Conservation (phyloP, 2,329 filamentous ascomycete species). For the Trichoderma sp. region DNA sequence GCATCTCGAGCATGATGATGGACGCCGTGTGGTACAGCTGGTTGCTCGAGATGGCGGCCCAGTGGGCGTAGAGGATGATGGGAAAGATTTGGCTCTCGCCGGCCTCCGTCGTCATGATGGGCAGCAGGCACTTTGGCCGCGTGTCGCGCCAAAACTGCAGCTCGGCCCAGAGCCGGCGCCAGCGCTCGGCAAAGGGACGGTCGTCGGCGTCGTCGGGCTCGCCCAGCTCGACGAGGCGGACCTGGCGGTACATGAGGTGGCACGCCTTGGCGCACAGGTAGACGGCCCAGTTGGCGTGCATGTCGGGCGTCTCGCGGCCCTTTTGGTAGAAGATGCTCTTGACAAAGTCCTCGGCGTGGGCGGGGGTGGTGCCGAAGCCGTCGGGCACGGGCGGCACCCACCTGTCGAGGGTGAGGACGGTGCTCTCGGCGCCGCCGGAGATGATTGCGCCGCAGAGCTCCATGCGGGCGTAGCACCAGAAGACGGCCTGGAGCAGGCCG, state of each 20-base stretch:
- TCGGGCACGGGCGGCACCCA: constrained; percentile 46
- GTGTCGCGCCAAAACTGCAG: constrained; percentile 50
- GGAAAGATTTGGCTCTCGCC: constrained; percentile 46
- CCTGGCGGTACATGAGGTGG: constrained; percentile 45
- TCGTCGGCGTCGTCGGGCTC: constrained; percentile 45
- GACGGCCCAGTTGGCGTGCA: constrained; percentile 58
- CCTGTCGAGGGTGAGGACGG: constrained; percentile 51
- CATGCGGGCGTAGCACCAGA: constrained; percentile 63
- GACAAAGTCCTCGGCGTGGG: constrained; percentile 35
- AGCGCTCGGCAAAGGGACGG: constrained; percentile 44
- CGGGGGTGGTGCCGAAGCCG: constrained; percentile 28
- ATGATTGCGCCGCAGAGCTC: constrained; percentile 59
- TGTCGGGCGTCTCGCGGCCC: constrained; percentile 45
- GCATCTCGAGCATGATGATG: constrained; percentile 44
- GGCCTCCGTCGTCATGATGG: constrained; percentile 34
- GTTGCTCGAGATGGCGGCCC: constrained; percentile 55
- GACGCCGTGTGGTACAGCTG: constrained; percentile 56
- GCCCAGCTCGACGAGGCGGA: constrained; percentile 45
- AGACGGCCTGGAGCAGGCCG: constrained; percentile 54
- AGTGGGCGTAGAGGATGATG: constrained; percentile 51
- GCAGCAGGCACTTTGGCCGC: constrained; percentile 45
- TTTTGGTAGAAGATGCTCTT: constrained; percentile 36
- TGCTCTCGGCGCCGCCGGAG: constrained; percentile 51
- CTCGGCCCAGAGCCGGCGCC: constrained; percentile 50
- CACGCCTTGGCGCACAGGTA: constrained; percentile 55